Evolutionary conservation across 176 grass and related monocot genomes (phyloP), one percentile per base, ranked within the genome.

Genomic region (Themeda triandra): DNA sequence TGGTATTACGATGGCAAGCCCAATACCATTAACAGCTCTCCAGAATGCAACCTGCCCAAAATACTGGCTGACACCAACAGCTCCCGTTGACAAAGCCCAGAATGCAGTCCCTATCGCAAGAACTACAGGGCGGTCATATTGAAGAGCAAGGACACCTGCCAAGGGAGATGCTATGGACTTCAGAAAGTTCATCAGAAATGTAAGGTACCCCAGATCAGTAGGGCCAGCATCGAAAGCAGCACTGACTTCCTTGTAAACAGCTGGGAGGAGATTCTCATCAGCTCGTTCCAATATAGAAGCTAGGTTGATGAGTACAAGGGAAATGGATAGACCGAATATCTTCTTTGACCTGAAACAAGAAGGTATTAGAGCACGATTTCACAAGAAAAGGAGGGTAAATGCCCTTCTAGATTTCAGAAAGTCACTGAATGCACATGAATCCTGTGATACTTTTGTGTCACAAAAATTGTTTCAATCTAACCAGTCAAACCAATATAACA

Each of bases 161-260:
- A 94, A 71, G 66, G 96, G 93, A 84, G 93, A 99, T 72, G 91
- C 90, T 90, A 92, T 85, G 46, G 96, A 91, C 89, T 99, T 92
- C 41, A 92, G 84, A 85, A 99, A 99, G 83, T 96, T 99, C 87
- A 92, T 91, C 86, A 98, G 70, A 83, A 98, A 98, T 53, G 96
- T 96, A 78, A 99, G 89, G 51, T 96, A 99, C 13, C 96, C 93
- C 77, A 99, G 96, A 77, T 99, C 93, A 81, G 92, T 96, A 75
- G 96, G 96, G 66, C 93, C 90, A 65, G 88, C 93, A 89, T 94
- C 84, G 45, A 99, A 99, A 74, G 96, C 71, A 56, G 92, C 91
- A 83, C 88, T 99, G 85, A 99, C 93, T 99, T 96, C 93, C 89
- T 96, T 98, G 86, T 98, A 98, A 89, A 98, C 93, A 75, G 96